Evolutionary conservation across 768 basidiomycete species (phyloP).

Genomic region (Agrocybe pediades): DNA sequence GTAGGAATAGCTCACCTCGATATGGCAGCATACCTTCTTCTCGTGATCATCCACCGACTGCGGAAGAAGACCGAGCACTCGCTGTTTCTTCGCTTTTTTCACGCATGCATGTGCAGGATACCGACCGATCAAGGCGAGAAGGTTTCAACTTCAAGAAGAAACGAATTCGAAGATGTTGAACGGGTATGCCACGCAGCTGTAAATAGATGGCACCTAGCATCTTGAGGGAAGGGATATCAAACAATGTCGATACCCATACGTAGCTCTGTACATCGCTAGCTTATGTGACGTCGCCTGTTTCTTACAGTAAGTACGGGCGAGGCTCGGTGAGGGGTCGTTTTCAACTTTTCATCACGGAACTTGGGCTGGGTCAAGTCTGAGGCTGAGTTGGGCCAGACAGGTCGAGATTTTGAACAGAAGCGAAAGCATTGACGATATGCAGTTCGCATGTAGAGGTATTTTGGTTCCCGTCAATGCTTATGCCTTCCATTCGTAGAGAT

Average conservation of each 20-base stretch:
- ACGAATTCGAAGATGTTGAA: background rate
- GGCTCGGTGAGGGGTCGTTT: background rate
- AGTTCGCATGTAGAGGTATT: too few species aligned
- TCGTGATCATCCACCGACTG: constrained; percentile 10
- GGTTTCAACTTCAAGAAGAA: background rate
- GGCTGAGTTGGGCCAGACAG: background rate
- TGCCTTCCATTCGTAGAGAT: background rate
- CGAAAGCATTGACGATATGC: too few species aligned
- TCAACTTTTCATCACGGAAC: background rate
- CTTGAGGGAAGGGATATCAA: too few species aligned
- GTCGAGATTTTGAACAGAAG: background rate
- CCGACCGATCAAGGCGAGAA: background rate
- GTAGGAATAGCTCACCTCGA: background rate
- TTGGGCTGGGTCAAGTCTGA: background rate
- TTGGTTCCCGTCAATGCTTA: too few species aligned
- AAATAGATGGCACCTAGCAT: too few species aligned
- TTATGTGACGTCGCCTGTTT: background rate
- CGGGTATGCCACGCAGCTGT: background rate
- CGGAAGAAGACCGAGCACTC: constrained; percentile 12
- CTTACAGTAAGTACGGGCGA: background rate
- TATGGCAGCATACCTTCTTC: background rate
- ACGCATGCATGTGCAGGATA: constrained; percentile 8
- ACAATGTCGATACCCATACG: background rate
- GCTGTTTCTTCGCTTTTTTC: constrained; percentile 14
- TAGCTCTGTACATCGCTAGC: background rate